A percentile compares a stretch with the other conserved stretches of the same genome.
phyloP scores from a whole-genome alignment of 306 rosid species.

The Fagus crenata region DNA sequence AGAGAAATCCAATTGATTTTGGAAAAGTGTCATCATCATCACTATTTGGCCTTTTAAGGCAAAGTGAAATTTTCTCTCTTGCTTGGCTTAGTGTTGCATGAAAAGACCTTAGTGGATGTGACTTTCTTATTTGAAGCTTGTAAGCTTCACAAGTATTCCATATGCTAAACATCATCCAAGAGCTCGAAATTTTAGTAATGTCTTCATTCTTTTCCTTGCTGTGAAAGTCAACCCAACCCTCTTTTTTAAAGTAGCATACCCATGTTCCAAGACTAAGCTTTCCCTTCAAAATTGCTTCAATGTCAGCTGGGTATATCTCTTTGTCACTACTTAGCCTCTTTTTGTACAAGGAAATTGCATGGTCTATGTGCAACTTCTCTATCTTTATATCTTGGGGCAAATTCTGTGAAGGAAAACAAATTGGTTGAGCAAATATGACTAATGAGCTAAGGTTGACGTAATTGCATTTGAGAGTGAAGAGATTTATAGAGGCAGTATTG shows the following conservation, averaged over 20 bases:
- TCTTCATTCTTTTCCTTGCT: constrained; percentile 25
- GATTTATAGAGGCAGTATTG: constrained; percentile 56
- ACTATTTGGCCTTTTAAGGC: constrained; percentile 46
- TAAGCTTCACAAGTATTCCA: constrained; percentile 63
- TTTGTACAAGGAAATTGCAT: constrained; percentile 55
- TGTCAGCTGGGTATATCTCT: constrained; percentile 57
- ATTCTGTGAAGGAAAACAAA: constrained; percentile 36
- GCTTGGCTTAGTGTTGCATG: constrained; percentile 47
- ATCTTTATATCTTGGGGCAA: constrained; percentile 44
- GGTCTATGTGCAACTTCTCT: constrained; percentile 50
- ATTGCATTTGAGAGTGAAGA: constrained; percentile 63
- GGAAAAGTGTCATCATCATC: constrained; percentile 15
- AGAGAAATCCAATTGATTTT: constrained; percentile 46
- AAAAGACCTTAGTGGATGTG: constrained; percentile 50
- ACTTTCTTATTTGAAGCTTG: constrained; percentile 54
- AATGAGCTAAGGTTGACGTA: constrained; percentile 57
- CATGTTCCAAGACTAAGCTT: constrained; percentile 69
- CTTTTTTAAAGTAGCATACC: constrained; percentile 61
- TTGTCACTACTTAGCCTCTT: constrained; percentile 41
- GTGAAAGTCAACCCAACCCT: constrained; percentile 42
- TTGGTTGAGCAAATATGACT: constrained; percentile 55
- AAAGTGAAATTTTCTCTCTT: constrained; percentile 54
- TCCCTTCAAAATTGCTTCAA: constrained; percentile 63
- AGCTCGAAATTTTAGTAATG: constrained; percentile 37
- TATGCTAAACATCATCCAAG: constrained; percentile 72